Percentiles rank a stretch among this genome's conserved stretches.
Evolutionary conservation across 1,139 yeast species (phyloP).

Genomic region (Eremothecium gossypii): DNA sequence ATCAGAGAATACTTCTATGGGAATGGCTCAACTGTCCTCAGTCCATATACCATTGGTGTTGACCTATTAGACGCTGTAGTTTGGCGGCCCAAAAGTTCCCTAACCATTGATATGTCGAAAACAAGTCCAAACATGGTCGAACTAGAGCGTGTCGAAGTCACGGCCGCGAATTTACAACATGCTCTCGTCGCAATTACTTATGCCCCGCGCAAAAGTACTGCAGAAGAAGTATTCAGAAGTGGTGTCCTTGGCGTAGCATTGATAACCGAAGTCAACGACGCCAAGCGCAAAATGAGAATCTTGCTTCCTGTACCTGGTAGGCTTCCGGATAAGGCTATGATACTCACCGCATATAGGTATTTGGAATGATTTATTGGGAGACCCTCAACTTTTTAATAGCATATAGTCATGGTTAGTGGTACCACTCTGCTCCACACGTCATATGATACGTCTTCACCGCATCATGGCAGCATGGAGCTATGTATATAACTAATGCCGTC

Average conservation of each 20-base stretch:
- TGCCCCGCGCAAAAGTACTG: slow-evolving; percentile 44
- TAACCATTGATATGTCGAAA: slow-evolving; percentile 8
- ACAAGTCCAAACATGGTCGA: slow-evolving; percentile 5
- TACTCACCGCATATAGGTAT: slow-evolving; percentile 62
- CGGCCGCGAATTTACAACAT: slow-evolving; percentile 44
- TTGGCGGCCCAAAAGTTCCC: slow-evolving; percentile 35
- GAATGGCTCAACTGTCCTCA: slow-evolving; percentile 47
- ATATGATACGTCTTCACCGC: no score
- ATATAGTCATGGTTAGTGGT: no score
- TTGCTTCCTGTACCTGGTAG: slow-evolving; percentile 83
- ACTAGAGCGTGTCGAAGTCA: slow-evolving; percentile 19
- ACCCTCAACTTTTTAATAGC: neutral
- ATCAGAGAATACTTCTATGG: slow-evolving; percentile 92
- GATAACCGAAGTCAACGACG: slow-evolving; percentile 54
- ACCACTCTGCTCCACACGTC: no score
- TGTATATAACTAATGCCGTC: no score
- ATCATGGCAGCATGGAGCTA: no score
- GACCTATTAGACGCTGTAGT: slow-evolving; percentile 42
- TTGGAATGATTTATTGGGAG: slow-evolving; percentile 41
- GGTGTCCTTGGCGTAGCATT: slow-evolving; percentile 57
- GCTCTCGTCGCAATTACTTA: slow-evolving; percentile 67
- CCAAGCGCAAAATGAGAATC: slow-evolving; percentile 59
- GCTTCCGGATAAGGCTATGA: slow-evolving; percentile 59
- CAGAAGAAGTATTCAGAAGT: slow-evolving; percentile 44
- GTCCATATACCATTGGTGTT: slow-evolving; percentile 64